Percentiles rank a stretch among this genome's conserved stretches.
Conservation (phyloP, 352 stramenopile genomes). For the Phytophthora pluvialis region DNA sequence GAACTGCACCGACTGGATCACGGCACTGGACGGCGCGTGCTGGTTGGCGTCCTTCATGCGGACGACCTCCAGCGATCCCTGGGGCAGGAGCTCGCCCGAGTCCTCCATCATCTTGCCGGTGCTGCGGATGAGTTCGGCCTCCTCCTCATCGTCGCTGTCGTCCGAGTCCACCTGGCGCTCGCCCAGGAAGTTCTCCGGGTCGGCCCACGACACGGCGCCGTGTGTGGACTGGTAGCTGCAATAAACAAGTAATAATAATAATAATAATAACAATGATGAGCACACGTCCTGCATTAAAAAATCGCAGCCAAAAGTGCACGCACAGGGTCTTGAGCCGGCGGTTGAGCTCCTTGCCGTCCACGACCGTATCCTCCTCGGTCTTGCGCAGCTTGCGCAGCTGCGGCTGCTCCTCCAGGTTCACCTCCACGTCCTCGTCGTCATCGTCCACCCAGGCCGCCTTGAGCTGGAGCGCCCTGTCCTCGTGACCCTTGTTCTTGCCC, state of each 20-base stretch:
- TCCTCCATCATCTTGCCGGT: constrained; percentile 65
- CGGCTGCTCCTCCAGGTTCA: constrained; percentile 72
- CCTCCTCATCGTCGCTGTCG: constrained; percentile 73
- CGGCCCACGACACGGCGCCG: constrained; percentile 69
- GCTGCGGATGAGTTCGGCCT: constrained; percentile 55
- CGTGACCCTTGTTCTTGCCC: constrained; percentile 22
- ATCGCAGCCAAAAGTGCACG: constrained; percentile 10
- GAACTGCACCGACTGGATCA: constrained; percentile 91
- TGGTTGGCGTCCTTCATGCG: constrained; percentile 94
- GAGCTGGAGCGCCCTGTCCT: constrained; percentile 22
- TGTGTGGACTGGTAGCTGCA: constrained; percentile 65
- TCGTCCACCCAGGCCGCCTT: constrained; percentile 89
- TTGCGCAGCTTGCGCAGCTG: constrained; percentile 88
- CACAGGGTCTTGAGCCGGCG: constrained; percentile 85
- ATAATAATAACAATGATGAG: constrained; percentile 7
- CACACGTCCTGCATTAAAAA: background rate
- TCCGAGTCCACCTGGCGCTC: constrained; percentile 33
- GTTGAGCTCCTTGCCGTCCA: constrained; percentile 80
- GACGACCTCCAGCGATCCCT: constrained; percentile 65
- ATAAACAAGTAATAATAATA: constrained; percentile 12
- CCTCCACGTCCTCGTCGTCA: constrained; percentile 76
- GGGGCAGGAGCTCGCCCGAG: constrained; percentile 58
- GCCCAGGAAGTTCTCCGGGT: constrained; percentile 71
- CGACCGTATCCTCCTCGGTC: constrained; percentile 67
- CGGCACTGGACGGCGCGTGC: constrained; percentile 80